Percentiles rank a stretch among this genome's conserved stretches.
Conservation (phyloP, 441 rosid genomes). For the Populus hybrid region DNA sequence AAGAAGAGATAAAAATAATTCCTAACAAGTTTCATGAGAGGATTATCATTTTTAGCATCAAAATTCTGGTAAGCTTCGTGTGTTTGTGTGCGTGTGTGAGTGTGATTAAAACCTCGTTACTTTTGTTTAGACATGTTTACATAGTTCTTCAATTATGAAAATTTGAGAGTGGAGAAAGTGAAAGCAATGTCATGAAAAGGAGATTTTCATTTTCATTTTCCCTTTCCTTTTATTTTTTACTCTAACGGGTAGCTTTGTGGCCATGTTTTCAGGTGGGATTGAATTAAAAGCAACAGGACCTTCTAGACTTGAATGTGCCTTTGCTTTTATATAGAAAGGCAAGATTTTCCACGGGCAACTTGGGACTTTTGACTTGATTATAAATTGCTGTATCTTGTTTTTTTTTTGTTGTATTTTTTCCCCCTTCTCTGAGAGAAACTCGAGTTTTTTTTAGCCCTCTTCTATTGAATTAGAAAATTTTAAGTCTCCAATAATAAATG, state of each 20-base stretch:
- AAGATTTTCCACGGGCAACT: constrained; percentile 16
- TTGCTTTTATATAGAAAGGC: constrained; percentile 6
- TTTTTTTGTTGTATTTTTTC: not conserved
- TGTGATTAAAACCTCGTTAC: not conserved
- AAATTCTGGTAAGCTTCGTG: not conserved
- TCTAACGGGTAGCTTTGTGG: constrained; percentile 4
- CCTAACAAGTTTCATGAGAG: not conserved
- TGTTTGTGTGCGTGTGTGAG: too few relatives aligned
- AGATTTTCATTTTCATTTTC: constrained; percentile 2
- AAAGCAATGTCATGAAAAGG: not conserved
- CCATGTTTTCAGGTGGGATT: constrained; percentile 19
- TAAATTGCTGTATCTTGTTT: not conserved
- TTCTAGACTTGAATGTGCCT: constrained; percentile 9
- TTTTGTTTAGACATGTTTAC: not conserved
- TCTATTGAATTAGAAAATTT: constrained; percentile 2
- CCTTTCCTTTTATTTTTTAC: not conserved
- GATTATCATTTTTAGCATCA: not conserved
- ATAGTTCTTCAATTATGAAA: not conserved
- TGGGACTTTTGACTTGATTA: constrained; percentile 10
- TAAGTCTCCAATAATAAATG: constrained; percentile 14
- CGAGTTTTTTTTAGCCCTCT: not conserved
- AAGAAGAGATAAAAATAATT: not conserved
- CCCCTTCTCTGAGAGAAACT: not conserved
- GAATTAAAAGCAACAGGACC: constrained; percentile 17
- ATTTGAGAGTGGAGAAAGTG: not conserved